These are phyloP conservation scores for Coemansia umbellata DNA, from an alignment of 192 early-diverging fungal genomes.

Conservation along the genomic window DNA sequence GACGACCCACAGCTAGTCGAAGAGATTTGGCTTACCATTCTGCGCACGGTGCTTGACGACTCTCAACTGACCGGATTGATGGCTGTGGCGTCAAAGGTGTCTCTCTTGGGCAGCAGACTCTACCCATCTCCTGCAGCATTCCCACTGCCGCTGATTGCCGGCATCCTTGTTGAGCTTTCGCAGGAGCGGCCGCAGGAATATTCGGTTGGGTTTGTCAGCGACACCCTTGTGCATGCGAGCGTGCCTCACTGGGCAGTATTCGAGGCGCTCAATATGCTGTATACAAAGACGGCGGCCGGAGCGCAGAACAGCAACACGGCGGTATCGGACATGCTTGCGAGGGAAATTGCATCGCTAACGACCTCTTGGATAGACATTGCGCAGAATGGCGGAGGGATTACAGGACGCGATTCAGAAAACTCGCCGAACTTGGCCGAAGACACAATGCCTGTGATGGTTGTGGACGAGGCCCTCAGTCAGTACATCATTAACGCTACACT, in stretches of 20 bases:
- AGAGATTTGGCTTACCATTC: conserved; percentile 28
- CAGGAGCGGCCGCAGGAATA: conserved; percentile 11
- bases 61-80: conserved; percentile 19
- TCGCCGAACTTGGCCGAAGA: not conserved
- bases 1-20: conserved; percentile 39
- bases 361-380: conserved; percentile 20
- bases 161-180: conserved; percentile 15
- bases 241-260: conserved; percentile 29
- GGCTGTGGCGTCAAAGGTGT: conserved; percentile 22
- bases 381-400: not conserved
- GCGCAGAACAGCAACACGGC: not conserved
- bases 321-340: conserved; percentile 11
- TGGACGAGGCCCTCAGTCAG: conserved; percentile 50
- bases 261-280: conserved; percentile 31
- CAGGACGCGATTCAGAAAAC: not conserved
- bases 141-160: conserved; percentile 17
- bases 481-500: conserved; percentile 45
- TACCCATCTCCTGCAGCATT: conserved; percentile 46
- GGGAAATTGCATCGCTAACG: conserved; percentile 24
- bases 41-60: conserved; percentile 32
- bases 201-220: conserved; percentile 1
- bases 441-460: conserved; percentile 29
- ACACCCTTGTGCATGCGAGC: conserved; percentile 12
- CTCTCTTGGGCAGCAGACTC: conserved; percentile 24
- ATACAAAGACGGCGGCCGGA: not conserved